Conservation (phyloP, 257 asterid genomes). For the Jaltomata sinuosa region DNA sequence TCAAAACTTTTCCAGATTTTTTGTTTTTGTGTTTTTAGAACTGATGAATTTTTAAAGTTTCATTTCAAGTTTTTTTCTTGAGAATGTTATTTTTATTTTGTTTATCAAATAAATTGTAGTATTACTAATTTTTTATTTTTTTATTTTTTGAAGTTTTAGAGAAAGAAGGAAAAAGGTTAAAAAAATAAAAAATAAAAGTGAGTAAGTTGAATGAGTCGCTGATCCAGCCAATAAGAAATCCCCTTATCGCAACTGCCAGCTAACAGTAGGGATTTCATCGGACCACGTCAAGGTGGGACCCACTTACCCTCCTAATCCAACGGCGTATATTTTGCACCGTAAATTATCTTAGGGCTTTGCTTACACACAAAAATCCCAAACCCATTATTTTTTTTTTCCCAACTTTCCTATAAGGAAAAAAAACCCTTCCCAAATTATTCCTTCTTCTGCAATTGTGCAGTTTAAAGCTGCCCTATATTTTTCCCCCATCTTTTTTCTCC, state of each 20-base stretch:
- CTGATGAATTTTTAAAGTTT: too few relatives aligned
- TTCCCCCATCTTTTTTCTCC: not conserved
- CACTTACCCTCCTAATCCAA: slow-evolving; percentile 12
- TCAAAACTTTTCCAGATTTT: too few relatives aligned
- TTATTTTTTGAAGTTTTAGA: too few relatives aligned
- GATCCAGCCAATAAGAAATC: not conserved
- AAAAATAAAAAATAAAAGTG: not conserved
- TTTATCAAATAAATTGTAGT: too few relatives aligned
- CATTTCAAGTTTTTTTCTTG: too few relatives aligned
- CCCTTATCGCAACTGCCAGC: not conserved
- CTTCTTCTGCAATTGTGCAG: slow-evolving; percentile 2
- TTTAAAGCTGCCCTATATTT: slow-evolving; percentile 6
- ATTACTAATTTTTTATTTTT: too few relatives aligned
- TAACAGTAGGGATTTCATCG: not conserved
- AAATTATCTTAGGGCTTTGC: slow-evolving; percentile 25
- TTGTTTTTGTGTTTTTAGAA: too few relatives aligned
- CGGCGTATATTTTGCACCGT: slow-evolving; percentile 18
- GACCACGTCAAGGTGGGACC: slow-evolving; percentile 19
- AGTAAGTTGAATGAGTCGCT: not conserved
- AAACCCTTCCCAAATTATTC: not conserved
- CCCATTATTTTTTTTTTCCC: not conserved
- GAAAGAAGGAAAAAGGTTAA: too few relatives aligned
- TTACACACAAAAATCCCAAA: slow-evolving; percentile 14
- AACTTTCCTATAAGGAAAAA: not conserved
- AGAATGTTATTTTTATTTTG: too few relatives aligned